Percentiles rank a stretch among this genome's conserved stretches.
Evolutionary conservation across 768 basidiomycete genomes (phyloP).

Genomic region (Kwoniella shandongensis): DNA sequence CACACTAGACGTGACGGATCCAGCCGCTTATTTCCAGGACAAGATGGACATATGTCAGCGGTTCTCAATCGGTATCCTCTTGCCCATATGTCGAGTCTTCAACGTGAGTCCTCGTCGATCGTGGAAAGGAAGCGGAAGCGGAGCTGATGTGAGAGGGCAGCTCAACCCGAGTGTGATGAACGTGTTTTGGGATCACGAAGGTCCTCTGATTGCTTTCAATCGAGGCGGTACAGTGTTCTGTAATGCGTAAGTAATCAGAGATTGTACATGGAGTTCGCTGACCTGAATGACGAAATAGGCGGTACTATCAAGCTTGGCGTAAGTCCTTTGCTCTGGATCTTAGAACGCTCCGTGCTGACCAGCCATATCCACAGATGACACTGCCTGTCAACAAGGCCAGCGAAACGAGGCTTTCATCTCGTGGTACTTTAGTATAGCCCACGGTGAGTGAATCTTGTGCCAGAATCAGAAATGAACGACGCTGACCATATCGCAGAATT

Average conservation of each 20-base stretch:
- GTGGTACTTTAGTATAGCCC: constrained; percentile 90
- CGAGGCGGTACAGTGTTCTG: constrained; percentile 81
- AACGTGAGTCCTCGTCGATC: constrained; percentile 46
- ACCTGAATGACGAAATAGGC: constrained; percentile 50
- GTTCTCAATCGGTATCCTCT: constrained; percentile 67
- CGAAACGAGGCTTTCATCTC: constrained; percentile 70
- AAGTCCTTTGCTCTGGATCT: constrained; percentile 52
- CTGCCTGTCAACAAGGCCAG: constrained; percentile 62
- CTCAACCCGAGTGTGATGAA: constrained; percentile 73
- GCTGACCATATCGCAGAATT: constrained; percentile 22
- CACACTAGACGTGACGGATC: constrained; percentile 62
- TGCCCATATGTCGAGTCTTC: constrained; percentile 69
- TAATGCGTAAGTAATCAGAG: constrained; percentile 57
- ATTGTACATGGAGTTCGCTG: background rate
- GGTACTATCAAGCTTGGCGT: constrained; percentile 87
- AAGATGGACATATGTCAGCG: constrained; percentile 60
- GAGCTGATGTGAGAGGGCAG: constrained; percentile 5
- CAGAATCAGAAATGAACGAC: background rate
- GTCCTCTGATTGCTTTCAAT: constrained; percentile 91
- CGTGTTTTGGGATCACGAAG: constrained; percentile 78
- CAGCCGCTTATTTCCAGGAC: constrained; percentile 47
- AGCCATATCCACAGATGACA: constrained; percentile 72
- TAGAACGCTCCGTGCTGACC: constrained; percentile 63
- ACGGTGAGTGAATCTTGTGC: constrained; percentile 56
- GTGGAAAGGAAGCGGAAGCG: background rate